Percentiles rank a stretch among this genome's conserved stretches.
These are phyloP conservation scores for Wickerhamiella allomyrinae DNA, from an alignment of 805 yeast genomes.

Conservation along the genomic window DNA sequence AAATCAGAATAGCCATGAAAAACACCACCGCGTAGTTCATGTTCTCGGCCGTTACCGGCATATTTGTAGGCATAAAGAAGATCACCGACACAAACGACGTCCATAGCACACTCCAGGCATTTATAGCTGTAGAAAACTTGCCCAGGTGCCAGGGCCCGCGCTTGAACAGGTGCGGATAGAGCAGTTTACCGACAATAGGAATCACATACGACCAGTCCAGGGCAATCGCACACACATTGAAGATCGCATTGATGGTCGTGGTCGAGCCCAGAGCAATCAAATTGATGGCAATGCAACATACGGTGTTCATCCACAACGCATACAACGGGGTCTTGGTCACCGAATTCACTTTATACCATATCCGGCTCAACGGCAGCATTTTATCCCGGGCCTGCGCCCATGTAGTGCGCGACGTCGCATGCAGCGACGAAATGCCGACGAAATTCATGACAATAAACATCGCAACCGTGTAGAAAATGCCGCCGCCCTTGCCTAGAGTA, in stretches of 20 bases:
- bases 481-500: constrained; percentile 50
- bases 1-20: constrained; percentile 15
- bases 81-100: constrained; percentile 16
- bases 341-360: constrained; percentile 36
- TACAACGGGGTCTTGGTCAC: constrained; percentile 46
- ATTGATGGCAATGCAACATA: constrained; percentile 36
- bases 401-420: constrained; percentile 54
- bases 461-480: constrained; percentile 46
- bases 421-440: constrained; percentile 48
- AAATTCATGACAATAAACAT: constrained; percentile 48
- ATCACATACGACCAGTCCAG: constrained; percentile 53
- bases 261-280: constrained; percentile 47
- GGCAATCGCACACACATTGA: constrained; percentile 59
- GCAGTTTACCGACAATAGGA: constrained; percentile 46
- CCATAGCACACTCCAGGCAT: constrained; percentile 16
- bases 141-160: constrained; percentile 63
- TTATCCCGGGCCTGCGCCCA: constrained; percentile 71
- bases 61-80: constrained; percentile 19
- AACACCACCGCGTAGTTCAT: constrained; percentile 22
- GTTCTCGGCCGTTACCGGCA: constrained; percentile 18
- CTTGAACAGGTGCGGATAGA: constrained; percentile 39
- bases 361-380: constrained; percentile 46
- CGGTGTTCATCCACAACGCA: constrained; percentile 41
- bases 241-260: constrained; percentile 53
- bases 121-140: constrained; percentile 18